Evolutionary conservation across 192 early-diverging fungal species (phyloP).

Genomic region (Podila epigama): DNA sequence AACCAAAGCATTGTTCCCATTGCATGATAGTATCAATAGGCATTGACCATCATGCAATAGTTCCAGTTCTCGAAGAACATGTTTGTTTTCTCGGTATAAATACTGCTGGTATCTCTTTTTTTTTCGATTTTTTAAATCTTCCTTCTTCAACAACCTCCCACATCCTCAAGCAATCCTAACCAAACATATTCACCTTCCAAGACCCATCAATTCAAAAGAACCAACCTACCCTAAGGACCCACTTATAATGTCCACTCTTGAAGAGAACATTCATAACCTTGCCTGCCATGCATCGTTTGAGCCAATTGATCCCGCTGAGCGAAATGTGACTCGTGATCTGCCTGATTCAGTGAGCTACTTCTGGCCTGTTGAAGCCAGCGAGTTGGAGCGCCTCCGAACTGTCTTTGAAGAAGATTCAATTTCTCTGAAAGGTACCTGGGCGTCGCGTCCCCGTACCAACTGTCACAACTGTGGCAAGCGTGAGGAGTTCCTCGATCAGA

Average conservation of each 20-base stretch:
- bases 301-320: not conserved
- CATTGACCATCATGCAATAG: no score
- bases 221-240: no score
- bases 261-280: not conserved
- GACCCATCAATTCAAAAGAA: no score
- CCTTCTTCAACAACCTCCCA: no score
- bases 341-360: not conserved
- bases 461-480: not conserved
- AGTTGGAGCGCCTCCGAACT: not conserved
- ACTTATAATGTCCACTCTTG: not conserved
- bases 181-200: no score
- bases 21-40: no score
- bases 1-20: no score
- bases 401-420: not conserved
- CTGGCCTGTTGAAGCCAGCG: not conserved
- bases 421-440: not conserved
- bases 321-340: not conserved
- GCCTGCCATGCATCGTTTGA: not conserved
- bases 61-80: no score
- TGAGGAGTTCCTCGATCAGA: not conserved
- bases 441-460: not conserved
- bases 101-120: no score
- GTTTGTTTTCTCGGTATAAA: no score
- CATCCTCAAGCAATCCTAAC: no score
- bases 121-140: no score